Conservation (phyloP, 2,329 filamentous ascomycete species). For the Cordyceps javanica region DNA sequence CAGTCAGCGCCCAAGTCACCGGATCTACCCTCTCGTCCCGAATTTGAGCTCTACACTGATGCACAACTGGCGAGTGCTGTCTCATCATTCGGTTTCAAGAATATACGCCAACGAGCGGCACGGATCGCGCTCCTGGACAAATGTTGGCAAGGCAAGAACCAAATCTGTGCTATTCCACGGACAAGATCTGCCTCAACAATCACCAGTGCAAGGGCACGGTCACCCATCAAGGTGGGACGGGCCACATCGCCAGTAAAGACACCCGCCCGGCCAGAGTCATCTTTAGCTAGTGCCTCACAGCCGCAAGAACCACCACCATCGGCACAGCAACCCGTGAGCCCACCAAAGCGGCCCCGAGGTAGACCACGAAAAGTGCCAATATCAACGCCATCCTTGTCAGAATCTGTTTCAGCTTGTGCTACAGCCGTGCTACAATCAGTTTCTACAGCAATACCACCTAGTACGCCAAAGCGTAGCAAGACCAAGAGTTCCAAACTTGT, state of each 20-base stretch:
- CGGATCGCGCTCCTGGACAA: constrained; percentile 66
- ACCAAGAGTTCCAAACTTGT: constrained; percentile 16
- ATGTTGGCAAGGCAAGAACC: constrained; percentile 61
- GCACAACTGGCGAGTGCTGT: constrained; percentile 57
- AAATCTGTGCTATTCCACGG: constrained; percentile 17
- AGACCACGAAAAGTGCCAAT: constrained; percentile 16
- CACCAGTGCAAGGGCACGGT: constrained; percentile 13
- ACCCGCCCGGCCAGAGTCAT: constrained; percentile 7
- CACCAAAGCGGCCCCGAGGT: constrained; percentile 26
- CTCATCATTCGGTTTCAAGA: constrained; percentile 63
- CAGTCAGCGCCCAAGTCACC: neutral
- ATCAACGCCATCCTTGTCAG: neutral
- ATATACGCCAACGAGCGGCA: constrained; percentile 58
- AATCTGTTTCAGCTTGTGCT: constrained; percentile 2
- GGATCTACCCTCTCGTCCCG: constrained; percentile 35
- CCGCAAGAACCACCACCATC: constrained; percentile 30
- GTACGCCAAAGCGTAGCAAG: constrained; percentile 16
- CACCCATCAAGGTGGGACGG: constrained; percentile 12
- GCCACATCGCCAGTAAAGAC: constrained; percentile 10
- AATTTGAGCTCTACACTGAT: constrained; percentile 57
- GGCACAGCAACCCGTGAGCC: constrained; percentile 26
- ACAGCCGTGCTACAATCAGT: neutral
- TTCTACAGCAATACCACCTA: neutral
- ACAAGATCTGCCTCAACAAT: constrained; percentile 16
- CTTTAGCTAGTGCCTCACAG: constrained; percentile 14